Base-by-base conservation (phyloP, 1,139 yeast species). In the Candida tetrigidarum region DNA sequence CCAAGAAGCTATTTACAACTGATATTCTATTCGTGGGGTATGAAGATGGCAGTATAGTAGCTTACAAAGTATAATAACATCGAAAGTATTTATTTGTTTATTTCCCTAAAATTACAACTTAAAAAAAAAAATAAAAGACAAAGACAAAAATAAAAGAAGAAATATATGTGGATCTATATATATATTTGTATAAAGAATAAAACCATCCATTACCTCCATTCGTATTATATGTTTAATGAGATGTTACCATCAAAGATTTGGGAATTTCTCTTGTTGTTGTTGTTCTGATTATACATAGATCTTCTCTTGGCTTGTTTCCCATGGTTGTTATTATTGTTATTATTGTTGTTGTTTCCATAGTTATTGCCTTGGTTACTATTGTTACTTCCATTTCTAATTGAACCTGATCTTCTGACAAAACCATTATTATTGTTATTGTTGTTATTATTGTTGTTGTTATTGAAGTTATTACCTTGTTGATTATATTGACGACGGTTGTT, bases 1-100 rank as follows among this genome's bases (percentile, higher is more conserved):
- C 59, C 44, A 46, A 57, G 11, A 37, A 45, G 47, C 47, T 38
- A 37, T 38, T 51, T 46, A 43, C 45, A 11, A 50, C 51, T 3
- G 42, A 52, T 5, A 47, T 62, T 30, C 46, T 69, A n/a, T 56
- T 66, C 26, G 62, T 62, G 0, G 78, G 77, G 0, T 75, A 66
- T 50, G 67, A 63, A 36, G 78, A 74, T 54, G 79, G 80, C 2
- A 60, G 63, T 2, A 55, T 67, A n/a, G 49, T 55, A 25, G 50
- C 57, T 3, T 62, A 61, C 47, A 51, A 46, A 18, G n/a, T 49
- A 16, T 44, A 43, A 34, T n/a, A n/a, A n/a, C n/a, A n/a, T n/a
- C n/a, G n/a, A n/a, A 8, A 22, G 32, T 28, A 12, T 12, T n/a
- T 28, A 28, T 18, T 15, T 16, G 9, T 29, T 12, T 32, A 19